These are phyloP conservation scores for Polygonum maritimum DNA, from an alignment of 148 eudicot genomes.

Conservation along the genomic window DNA sequence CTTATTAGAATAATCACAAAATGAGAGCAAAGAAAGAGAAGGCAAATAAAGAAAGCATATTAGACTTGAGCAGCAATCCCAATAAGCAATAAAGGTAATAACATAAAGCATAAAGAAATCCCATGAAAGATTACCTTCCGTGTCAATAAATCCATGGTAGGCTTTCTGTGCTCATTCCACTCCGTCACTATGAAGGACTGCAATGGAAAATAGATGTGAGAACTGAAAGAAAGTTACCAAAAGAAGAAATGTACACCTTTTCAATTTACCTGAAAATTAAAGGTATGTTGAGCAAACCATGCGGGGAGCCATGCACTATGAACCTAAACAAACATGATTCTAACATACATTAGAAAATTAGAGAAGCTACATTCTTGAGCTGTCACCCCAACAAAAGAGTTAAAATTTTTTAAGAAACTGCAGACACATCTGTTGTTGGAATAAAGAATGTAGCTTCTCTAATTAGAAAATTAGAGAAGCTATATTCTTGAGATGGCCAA, in stretches of 20 bases:
- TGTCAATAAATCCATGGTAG: conserved; percentile 47
- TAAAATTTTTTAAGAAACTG: neutral
- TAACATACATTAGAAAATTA: neutral
- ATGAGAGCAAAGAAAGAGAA: too few species aligned
- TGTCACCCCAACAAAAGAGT: neutral
- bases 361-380: neutral
- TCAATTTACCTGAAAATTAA: conserved; percentile 44
- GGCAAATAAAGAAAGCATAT: too few species aligned
- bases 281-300: conserved; percentile 55
- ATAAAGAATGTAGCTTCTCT: too few species aligned
- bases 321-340: conserved; percentile 36
- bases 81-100: too few species aligned
- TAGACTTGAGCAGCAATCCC: too few species aligned
- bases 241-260: neutral
- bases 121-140: conserved; percentile 43
- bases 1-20: too few species aligned
- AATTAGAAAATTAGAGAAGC: too few species aligned
- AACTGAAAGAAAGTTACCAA: neutral
- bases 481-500: too few species aligned
- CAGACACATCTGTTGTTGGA: too few species aligned
- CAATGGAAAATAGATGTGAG: conserved; percentile 8
- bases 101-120: too few species aligned
- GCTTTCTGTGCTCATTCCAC: conserved; percentile 78
- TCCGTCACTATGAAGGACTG: conserved; percentile 55
- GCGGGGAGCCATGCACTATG: conserved; percentile 95